Evolutionary conservation across 2,329 filamentous ascomycete species (phyloP), one percentile per base, ranked within the genome.

Genomic region (Colletotrichum musae): DNA sequence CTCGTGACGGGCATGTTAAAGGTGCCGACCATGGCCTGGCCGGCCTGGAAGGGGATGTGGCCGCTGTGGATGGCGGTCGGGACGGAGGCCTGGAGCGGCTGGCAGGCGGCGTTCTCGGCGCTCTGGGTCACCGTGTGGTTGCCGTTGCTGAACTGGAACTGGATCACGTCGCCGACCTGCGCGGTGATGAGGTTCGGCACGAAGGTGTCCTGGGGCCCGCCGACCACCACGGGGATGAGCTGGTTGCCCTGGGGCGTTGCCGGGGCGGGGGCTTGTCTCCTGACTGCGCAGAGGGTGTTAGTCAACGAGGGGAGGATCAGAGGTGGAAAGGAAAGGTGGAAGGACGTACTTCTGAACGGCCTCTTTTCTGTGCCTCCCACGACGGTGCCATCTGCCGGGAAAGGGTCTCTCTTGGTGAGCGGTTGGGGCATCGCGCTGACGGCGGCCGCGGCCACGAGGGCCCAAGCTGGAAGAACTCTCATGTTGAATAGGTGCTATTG

Each of bases 1-100:
- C 78, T 80, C 32, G 80, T 81, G 18, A 88, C 75, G 12, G 80
- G 78, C 74, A 88, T 80, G 65, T 80, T 84, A 73, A 87, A 88
- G 1, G 81, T 83, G 0, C 82, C 82, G 6, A 84, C 81, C 0
- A 74, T 79, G 3, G 74, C 75, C 59, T 81, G 78, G 0, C 79
- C 80, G 7, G 73, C 77, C 13, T 74, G 4, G 36, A 77, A 84
- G 0, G 82, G 80, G 10, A 84, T 81, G 54, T 83, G 81, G 0
- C 82, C 82, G 51, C 79, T 82, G 64, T 84, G 80, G 0, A 84
- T 73, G 0, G 79, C 81, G 0, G 68, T 73, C 0, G 79, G 60
- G 16, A 77, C 74, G 0, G 73, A 75, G 0, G 74, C 75, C 45
- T 82, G 79, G 4, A 84, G 72, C 1, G 82, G 81, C 13, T 76